Evolutionary conservation across 2,329 filamentous ascomycete species (phyloP).

Genomic region (Monosporascus sp.): DNA sequence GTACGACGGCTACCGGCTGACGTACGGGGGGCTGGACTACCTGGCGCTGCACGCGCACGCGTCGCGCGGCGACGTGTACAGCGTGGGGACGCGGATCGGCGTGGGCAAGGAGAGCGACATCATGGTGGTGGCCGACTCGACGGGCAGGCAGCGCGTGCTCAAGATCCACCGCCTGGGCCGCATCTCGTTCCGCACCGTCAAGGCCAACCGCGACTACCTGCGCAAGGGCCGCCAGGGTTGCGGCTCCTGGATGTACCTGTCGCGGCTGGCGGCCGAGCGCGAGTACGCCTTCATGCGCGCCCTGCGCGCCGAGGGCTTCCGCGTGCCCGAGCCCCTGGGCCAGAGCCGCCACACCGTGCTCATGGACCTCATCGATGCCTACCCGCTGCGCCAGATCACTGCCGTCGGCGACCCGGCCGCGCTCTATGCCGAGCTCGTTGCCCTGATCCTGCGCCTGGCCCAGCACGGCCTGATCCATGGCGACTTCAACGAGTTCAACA

Average conservation of each 20-base stretch:
- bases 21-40: constrained; percentile 95
- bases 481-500: constrained; percentile 99
- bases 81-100: constrained; percentile 88
- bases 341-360: constrained; percentile 94
- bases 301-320: constrained; percentile 76
- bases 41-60: constrained; percentile 90
- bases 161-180: constrained; percentile 95
- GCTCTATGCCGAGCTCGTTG: constrained; percentile 90
- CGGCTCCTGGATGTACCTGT: constrained; percentile 98
- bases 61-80: constrained; percentile 75
- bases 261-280: constrained; percentile 83
- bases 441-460: constrained; percentile 77
- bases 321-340: constrained; percentile 79
- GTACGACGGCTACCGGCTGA: constrained; percentile 95
- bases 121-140: constrained; percentile 80
- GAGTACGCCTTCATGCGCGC: constrained; percentile 94
- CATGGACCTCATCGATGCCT: constrained; percentile 90
- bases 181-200: constrained; percentile 95
- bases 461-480: constrained; percentile 89
- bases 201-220: constrained; percentile 92
- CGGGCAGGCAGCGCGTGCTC: constrained; percentile 72
- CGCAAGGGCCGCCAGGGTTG: constrained; percentile 60
- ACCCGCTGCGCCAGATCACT: constrained; percentile 84
- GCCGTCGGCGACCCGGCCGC: constrained; percentile 74
- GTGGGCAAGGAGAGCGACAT: constrained; percentile 98